A percentile compares a stretch with the other conserved stretches of the same genome.
phyloP scores from a whole-genome alignment of 371 early-diverging fungal species.

The Circinella umbellata region DNA sequence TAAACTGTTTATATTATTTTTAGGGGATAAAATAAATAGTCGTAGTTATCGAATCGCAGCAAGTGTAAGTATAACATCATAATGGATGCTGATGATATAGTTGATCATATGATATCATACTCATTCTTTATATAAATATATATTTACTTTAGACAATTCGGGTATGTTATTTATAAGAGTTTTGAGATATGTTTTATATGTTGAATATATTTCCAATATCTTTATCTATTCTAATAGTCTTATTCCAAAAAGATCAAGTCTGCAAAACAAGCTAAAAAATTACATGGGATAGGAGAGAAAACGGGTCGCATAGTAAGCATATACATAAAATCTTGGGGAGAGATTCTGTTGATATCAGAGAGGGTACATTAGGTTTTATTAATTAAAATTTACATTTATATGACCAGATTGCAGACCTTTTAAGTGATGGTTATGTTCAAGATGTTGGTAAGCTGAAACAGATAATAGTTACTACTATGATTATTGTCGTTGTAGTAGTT shows the following conservation, averaged over 20 bases:
- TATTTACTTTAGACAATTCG: not conserved
- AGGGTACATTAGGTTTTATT: not conserved
- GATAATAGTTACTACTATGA: too few relatives aligned
- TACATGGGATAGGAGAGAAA: slow-evolving; percentile 28
- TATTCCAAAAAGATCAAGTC: slow-evolving; percentile 20
- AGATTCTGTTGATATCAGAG: not conserved
- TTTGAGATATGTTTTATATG: too few relatives aligned
- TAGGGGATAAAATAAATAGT: slow-evolving; percentile 24
- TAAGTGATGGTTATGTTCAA: slow-evolving; percentile 15
- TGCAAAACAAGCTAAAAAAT: slow-evolving; percentile 2
- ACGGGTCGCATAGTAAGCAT: slow-evolving; percentile 23
- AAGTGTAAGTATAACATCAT: slow-evolving; percentile 10
- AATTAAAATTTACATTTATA: not conserved
- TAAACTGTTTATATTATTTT: not conserved
- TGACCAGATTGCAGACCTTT: slow-evolving; percentile 21
- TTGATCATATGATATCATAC: too few relatives aligned
- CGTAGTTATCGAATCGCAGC: slow-evolving; percentile 22
- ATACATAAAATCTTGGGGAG: not conserved
- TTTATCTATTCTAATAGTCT: slow-evolving; percentile 1
- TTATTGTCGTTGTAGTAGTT: too few relatives aligned
- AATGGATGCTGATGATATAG: too few relatives aligned
- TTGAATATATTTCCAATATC: too few relatives aligned
- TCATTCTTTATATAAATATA: too few relatives aligned
- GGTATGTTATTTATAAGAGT: not conserved
- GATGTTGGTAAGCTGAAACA: slow-evolving; percentile 19